Evolutionary conservation across 495 filamentous ascomycete species (phyloP).

Genomic region (Bathelium albidoporum): DNA sequence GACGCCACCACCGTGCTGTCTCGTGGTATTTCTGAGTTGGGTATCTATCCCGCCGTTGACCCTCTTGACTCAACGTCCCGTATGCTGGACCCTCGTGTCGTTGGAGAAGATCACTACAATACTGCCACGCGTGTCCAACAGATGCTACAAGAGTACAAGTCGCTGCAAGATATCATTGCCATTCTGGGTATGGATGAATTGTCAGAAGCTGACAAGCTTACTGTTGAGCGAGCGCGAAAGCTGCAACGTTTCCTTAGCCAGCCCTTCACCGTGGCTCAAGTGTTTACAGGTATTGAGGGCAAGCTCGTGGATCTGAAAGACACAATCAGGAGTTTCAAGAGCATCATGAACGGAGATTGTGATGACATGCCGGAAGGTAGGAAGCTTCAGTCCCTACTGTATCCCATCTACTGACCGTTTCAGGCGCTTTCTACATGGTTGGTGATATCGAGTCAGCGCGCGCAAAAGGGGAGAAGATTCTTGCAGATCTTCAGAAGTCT

Average conservation of each 20-base stretch:
- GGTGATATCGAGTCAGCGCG: constrained; percentile 87
- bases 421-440: constrained; percentile 92
- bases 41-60: constrained; percentile 99
- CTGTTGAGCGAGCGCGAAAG: constrained; percentile 99
- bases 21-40: constrained; percentile 99
- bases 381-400: constrained; percentile 13
- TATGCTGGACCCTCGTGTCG: constrained; percentile 98
- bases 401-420: constrained; percentile 12
- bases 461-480: constrained; percentile 98
- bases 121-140: constrained; percentile 91
- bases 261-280: constrained; percentile 97
- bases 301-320: constrained; percentile 95
- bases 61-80: constrained; percentile 98
- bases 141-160: constrained; percentile 99
- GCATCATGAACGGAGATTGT: constrained; percentile 88
- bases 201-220: constrained; percentile 97
- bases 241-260: constrained; percentile 98
- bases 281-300: constrained; percentile 98
- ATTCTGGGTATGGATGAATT: constrained; percentile 99
- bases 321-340: constrained; percentile 94
- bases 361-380: constrained; percentile 87
- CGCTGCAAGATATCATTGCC: constrained; percentile 99
- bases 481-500: constrained; percentile 79
- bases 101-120: constrained; percentile 95
- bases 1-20: constrained; percentile 99